Base-by-base conservation (phyloP, 176 grass and related monocot species). In the bread wheat (Triticum aestivum) region DNA sequence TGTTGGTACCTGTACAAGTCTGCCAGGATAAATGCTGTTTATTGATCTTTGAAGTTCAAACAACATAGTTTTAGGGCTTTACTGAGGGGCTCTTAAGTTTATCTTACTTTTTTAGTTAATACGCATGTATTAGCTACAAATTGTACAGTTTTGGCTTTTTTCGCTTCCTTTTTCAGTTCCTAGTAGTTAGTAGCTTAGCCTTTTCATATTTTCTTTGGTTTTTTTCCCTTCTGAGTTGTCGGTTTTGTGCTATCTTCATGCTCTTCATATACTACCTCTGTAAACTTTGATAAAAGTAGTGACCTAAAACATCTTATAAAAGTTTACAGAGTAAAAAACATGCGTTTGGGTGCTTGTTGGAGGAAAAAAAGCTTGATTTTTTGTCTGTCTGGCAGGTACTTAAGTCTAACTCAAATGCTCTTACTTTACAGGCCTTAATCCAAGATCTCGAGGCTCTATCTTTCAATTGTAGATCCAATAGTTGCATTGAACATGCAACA, bases 401-500 rank as follows among this genome's bases (percentile, higher is more conserved):
- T 61, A 5, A 75, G 65, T 80, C 79, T 92, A 61, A 82, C 61
- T 30, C 33, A 69, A 73, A 15, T 83, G 61, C 27, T 59, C 26
- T 62, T 87, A 84, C 88, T 70, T 85, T 80, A 45, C 92, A 99
- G 97, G 78, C 62, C 89, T 94, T 94, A 85, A 33, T 90, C 72
- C 87, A 89, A 87, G 97, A 92, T 45, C 67, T 99, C 58, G 92
- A 92, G 85, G 86, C 79, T 83, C 92, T 99, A 24, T 91, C 87
- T 68, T 90, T 94, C 38, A 94, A 91, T 30, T 99, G 97, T 85
- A 92, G 97, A 91, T 92, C 97, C 17, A 96, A 65, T 87, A 94
- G 86, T 78, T 99, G 92, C 77, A 94, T 99, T 76, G 97, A 99
- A 88, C 97, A 99, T 88, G 94, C 97, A 77, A 88, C 85, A 29